Evolutionary conservation across 768 basidiomycete species (phyloP).

Genomic region (Suillus plorans): DNA sequence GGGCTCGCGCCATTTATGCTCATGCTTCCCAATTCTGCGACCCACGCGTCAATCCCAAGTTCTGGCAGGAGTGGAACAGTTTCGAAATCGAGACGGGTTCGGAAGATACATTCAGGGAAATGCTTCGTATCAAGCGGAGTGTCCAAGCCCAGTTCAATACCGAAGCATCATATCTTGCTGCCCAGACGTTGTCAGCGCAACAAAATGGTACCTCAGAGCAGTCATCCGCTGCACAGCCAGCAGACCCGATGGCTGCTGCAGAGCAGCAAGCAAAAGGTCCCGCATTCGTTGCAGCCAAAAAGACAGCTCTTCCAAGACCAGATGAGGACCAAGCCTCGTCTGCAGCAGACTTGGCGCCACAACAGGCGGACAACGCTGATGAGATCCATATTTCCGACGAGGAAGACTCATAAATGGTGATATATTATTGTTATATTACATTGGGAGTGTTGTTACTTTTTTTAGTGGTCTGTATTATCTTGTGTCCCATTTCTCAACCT

Average conservation of each 20-base stretch:
- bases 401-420: conserved; percentile 52
- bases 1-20: conserved; percentile 93
- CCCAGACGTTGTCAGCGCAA: conserved; percentile 77
- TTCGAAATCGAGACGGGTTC: conserved; percentile 99
- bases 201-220: conserved; percentile 50
- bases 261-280: conserved; percentile 69
- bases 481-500: conserved; percentile 70
- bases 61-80: conserved; percentile 96
- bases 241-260: conserved; percentile 87
- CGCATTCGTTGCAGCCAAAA: conserved; percentile 77
- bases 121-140: conserved; percentile 94
- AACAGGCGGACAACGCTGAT: conserved; percentile 55
- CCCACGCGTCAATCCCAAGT: conserved; percentile 84
- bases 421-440: conserved; percentile 12
- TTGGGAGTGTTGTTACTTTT: conserved; percentile 12
- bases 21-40: conserved; percentile 99
- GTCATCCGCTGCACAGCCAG: conserved; percentile 37
- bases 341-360: conserved; percentile 32
- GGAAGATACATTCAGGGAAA: conserved; percentile 96
- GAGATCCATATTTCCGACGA: conserved; percentile 91
- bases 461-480: conserved; percentile 20
- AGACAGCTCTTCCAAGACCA: conserved; percentile 40
- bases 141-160: conserved; percentile 99
- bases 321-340: conserved; percentile 35
- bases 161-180: conserved; percentile 89